Base-by-base conservation (phyloP, 2,329 filamentous ascomycete genomes). In the Pseudocercospora fuligena region DNA sequence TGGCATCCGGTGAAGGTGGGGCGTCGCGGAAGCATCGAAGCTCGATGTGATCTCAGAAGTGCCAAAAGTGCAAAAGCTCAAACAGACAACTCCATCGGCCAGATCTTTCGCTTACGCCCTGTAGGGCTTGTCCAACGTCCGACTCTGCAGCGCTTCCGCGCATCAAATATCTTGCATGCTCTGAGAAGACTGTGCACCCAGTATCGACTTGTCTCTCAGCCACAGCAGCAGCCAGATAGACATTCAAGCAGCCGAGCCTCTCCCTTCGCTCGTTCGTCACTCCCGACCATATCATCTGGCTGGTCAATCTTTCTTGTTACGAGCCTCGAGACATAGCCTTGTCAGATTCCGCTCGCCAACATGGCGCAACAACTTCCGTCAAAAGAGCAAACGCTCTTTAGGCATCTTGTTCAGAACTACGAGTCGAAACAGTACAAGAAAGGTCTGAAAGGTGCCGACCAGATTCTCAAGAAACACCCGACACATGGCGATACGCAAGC, bases 401-500 rank as follows among this genome's bases (percentile, higher is more conserved):
- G 93, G 70, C 92, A 94, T 79, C 90, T 99, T 72, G 93, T 99
- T 76, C 94, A 94, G 79, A 90, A 92, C 82, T 99, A 98, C 85
- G 95, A 99, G 82, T 91, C 94, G 78, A 99, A 99, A 82, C 94
- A 98, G 78, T 97, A 98, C 85, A 99, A 98, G 83, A 58, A 71
- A 36, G 69, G 94, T 79, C 86, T 99, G 78, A 99, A 98, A 83
- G 90, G 92, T 56, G 94, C 95, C 73, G 95, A 99, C 79, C 92
- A 97, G 82, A 97, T 99, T 78, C 89, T 99, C 72, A 92, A 92
- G 80, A 98, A 97, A 82, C 90, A 92, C 77, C 92, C 94, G 49
- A 95, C 93, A 76, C 95, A 99, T 90, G 96, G 94, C 77, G 96
- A 99, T 80, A 99, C 95, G 25, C 91, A 96, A 82, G 96, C 95